These are phyloP conservation scores for Candolleomyces aberdarensis DNA, from an alignment of 768 basidiomycete genomes.

Conservation along the genomic window DNA sequence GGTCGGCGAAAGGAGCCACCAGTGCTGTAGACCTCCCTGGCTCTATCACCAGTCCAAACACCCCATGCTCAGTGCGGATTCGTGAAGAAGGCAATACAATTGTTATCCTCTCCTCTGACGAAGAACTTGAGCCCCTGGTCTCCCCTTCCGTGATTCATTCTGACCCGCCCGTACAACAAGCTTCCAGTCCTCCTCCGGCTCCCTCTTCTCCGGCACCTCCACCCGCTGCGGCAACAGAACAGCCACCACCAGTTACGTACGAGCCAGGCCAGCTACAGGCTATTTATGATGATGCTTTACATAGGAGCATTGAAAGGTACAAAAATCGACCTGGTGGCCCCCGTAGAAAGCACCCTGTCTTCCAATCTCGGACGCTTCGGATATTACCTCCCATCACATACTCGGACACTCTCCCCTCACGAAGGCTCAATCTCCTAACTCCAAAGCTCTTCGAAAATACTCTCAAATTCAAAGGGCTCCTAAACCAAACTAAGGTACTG, in stretches of 20 bases:
- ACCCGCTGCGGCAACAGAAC: background rate
- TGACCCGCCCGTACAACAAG: background rate
- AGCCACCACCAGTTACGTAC: background rate
- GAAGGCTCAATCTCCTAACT: no score
- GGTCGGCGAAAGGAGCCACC: no score
- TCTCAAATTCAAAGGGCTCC: no score
- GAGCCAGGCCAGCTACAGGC: background rate
- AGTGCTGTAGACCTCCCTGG: background rate
- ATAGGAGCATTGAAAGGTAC: background rate
- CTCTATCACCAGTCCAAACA: background rate
- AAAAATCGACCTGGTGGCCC: background rate
- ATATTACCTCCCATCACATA: no score
- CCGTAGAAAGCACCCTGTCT: background rate
- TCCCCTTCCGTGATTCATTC: background rate
- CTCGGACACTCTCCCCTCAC: no score
- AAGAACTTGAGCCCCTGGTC: background rate
- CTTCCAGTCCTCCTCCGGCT: background rate
- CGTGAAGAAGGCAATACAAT: background rate
- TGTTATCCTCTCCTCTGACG: background rate
- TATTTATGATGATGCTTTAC: background rate
- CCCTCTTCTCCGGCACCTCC: background rate
- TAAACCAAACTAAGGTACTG: no score
- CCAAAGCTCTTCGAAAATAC: no score
- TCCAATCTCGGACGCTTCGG: no score
- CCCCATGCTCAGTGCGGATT: background rate